phyloP scores from a whole-genome alignment of 768 basidiomycete genomes.

The Termitomyces sp. region DNA sequence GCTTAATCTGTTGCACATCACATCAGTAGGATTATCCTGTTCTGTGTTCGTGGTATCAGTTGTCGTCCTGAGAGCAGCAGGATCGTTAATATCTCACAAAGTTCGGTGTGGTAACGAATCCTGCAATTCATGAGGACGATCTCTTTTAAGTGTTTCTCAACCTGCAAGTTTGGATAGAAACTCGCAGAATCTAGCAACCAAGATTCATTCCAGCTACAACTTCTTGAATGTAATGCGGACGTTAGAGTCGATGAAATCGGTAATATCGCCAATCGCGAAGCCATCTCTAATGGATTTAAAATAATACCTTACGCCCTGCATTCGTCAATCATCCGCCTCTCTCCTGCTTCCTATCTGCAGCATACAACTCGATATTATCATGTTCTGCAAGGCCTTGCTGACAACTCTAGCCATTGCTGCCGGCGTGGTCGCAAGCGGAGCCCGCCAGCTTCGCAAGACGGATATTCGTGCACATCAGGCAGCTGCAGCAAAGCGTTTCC shows the following conservation, averaged over 20 bases:
- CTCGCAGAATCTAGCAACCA: background rate
- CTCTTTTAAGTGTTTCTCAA: too few relatives aligned
- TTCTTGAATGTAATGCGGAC: background rate
- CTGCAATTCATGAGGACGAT: background rate
- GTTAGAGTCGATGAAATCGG: background rate
- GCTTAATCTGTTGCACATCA: background rate
- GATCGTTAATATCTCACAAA: background rate
- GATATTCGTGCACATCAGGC: conserved; percentile 6
- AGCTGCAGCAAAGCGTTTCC: conserved; percentile 2
- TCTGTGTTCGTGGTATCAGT: background rate
- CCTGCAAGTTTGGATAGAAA: background rate
- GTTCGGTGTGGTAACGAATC: background rate
- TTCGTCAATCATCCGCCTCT: background rate
- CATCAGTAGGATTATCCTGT: background rate
- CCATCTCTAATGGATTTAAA: background rate
- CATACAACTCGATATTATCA: background rate
- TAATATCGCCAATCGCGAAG: background rate
- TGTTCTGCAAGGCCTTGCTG: conserved; percentile 1
- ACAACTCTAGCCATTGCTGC: background rate
- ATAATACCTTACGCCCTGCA: background rate
- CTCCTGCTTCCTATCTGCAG: too few relatives aligned
- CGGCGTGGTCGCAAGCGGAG: background rate
- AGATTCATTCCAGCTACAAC: background rate
- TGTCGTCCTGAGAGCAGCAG: too few relatives aligned
- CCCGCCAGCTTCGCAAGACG: conserved; percentile 4